A percentile compares a stretch with the other conserved stretches of the same genome.
phyloP scores from a whole-genome alignment of 2,329 filamentous ascomycete species.

The Colletotrichum euphorbiae region DNA sequence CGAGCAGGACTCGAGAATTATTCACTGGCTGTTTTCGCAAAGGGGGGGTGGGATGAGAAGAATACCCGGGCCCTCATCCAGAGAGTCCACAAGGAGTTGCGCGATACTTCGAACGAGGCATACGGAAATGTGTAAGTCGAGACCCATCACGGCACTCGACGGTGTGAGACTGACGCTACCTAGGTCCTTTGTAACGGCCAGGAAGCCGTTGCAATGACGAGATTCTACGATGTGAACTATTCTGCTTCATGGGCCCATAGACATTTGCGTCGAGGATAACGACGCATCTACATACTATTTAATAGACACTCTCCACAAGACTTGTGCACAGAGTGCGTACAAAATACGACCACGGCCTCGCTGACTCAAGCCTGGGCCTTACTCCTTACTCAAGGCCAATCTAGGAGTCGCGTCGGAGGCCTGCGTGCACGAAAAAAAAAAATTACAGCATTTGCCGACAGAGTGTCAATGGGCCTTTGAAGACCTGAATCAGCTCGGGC shows the following conservation, averaged over 20 bases:
- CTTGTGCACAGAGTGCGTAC: no score
- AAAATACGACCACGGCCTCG: no score
- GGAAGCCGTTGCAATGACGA: constrained; percentile 33
- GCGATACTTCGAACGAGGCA: constrained; percentile 46
- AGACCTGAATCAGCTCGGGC: constrained; percentile 4
- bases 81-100: constrained; percentile 47
- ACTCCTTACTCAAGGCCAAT: neutral
- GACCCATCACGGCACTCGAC: neutral
- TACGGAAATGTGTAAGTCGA: constrained; percentile 49
- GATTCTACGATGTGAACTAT: neutral
- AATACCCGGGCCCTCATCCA: constrained; percentile 47
- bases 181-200: constrained; percentile 38
- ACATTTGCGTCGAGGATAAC: neutral
- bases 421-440: neutral
- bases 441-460: constrained; percentile 4
- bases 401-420: neutral
- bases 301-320: no score
- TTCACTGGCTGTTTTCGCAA: constrained; percentile 49
- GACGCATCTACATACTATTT: no score
- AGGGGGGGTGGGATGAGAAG: constrained; percentile 48
- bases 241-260: neutral
- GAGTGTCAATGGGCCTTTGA: neutral
- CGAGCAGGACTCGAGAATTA: constrained; percentile 45
- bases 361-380: neutral
- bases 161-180: neutral